Evolutionary conservation across 2,329 filamentous ascomycete genomes (phyloP), one percentile per base, ranked within the genome.

Genomic region (Teratosphaeria destructans): DNA sequence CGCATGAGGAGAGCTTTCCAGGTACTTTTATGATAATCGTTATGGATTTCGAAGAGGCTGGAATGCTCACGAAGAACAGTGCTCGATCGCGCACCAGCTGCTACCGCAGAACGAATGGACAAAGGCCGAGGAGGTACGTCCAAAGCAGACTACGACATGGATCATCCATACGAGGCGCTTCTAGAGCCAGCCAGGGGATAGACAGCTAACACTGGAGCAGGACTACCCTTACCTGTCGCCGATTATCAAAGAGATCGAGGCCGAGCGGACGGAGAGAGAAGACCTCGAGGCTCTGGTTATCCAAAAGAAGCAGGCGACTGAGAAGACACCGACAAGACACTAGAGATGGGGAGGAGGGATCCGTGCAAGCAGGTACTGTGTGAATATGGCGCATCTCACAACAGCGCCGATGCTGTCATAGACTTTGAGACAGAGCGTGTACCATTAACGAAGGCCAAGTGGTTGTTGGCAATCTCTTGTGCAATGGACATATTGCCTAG

Each of bases 1-100:
- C 92, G 94, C 73, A 85, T 99, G 77, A 90, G 94, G 80, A 87
- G 94, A 78, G 93, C 94, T 71, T 86, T 95, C 79, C 94, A 99
- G 83, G 86, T 89, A 79, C 23, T n/a, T 23, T 8, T 10, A 29
- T 19, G 27, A 3, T 29, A 34, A 34, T 59, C 7, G 66, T 58
- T 6, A 35, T 34, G 52, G 23, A 52, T 7, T 5, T 37, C 10
- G n/a, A 37, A 34, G 35, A 14, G 26, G 39, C 11, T 32, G 34
- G 12, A 16, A 47, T 12, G 39, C 55, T 59, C 4, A 60, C 54
- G 43, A 49, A 52, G 59, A 61, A 62, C 16, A 87, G 85, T 83
- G 81, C 76, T 88, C 85, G 54, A 76, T 87, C 63, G 78, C 83
- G 60, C 85, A 88, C 73, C 81, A 84, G 67, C 76, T 88, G 61